Base-by-base conservation (phyloP, 345 rosid genomes). In the Euphorbia peplus region DNA sequence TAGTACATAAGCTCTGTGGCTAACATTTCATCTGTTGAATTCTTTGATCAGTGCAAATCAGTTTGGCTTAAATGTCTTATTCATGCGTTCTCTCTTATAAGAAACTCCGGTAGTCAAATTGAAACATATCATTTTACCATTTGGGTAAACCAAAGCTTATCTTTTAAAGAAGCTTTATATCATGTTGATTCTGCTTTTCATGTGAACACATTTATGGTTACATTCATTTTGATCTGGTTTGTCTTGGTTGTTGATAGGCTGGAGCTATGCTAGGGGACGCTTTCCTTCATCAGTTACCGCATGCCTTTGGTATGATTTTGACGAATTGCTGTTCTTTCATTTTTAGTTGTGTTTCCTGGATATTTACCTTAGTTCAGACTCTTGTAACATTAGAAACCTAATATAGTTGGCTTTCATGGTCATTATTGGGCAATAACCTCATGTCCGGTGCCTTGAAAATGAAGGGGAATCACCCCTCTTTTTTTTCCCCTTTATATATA, bases 181-280 rank as follows among this genome's bases (percentile, higher is more conserved):
- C 13, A 22, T 39, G 22, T 42, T 21, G 21, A 18, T 28, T 30
- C 2, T 41, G 68, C 30, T 16, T 47, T 59, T 47, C 5, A n/a
- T 44, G 21, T 21, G 48, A 47, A 37, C 39, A 18, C 35, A 2
- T 28, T 8, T 58, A 60, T 63, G 9, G 47, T 69, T 48, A 9
- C 3, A 41, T 60, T 79, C 18, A 11, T 50, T 58, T 79, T 48
- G 52, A 35, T 69, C 44, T 37, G 39, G 15, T 30, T 70, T 55
- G 35, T 32, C 13, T 57, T 64, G 70, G 46, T 60, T 51, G 14
- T 71, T 79, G 75, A 35, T 76, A 91, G 99, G 99, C 98, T 62
- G 98, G 99, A 73, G 98, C 99, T 63, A 95, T 95, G 98, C 73
- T 95, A 60, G 99, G 99, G 61, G 99, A 95, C 90, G 96, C 98